Conservation (phyloP, 2,329 filamentous ascomycete species). For the Hymenotorrendiella dingleyae region DNA sequence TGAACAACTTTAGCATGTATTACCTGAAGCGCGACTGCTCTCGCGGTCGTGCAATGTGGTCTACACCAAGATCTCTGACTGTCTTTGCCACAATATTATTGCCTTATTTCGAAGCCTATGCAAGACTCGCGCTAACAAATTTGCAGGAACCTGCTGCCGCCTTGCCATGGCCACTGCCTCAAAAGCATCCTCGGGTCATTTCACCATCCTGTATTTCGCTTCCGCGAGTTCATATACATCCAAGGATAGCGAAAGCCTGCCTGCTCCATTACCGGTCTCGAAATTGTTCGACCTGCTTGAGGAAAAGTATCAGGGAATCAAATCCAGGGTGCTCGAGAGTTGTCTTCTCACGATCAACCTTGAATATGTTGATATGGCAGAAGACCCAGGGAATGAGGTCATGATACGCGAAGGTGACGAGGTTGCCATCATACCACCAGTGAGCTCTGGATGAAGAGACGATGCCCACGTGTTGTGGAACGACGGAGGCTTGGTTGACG, state of each 20-base stretch:
- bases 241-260: conserved; percentile 59
- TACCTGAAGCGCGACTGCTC: conserved; percentile 33
- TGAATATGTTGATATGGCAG: conserved; percentile 66
- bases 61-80: conserved; percentile 72
- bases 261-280: conserved; percentile 57
- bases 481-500: too few species aligned
- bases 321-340: conserved; percentile 59
- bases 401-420: conserved; percentile 70
- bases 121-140: not conserved
- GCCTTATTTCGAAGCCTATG: not conserved
- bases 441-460: conserved; percentile 70
- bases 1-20: conserved; percentile 38
- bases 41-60: conserved; percentile 47
- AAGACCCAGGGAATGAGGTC: conserved; percentile 36
- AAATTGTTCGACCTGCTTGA: conserved; percentile 65
- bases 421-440: conserved; percentile 81
- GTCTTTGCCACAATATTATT: not conserved
- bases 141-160: not conserved
- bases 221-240: conserved; percentile 64
- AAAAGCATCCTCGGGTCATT: conserved; percentile 46
- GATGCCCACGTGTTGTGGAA: too few species aligned
- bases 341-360: conserved; percentile 76
- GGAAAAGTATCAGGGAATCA: conserved; percentile 63
- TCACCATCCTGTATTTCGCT: conserved; percentile 79
- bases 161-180: conserved; percentile 12